These are phyloP conservation scores for Auriscalpium vulgare DNA, from an alignment of 768 basidiomycete genomes.

Conservation along the genomic window DNA sequence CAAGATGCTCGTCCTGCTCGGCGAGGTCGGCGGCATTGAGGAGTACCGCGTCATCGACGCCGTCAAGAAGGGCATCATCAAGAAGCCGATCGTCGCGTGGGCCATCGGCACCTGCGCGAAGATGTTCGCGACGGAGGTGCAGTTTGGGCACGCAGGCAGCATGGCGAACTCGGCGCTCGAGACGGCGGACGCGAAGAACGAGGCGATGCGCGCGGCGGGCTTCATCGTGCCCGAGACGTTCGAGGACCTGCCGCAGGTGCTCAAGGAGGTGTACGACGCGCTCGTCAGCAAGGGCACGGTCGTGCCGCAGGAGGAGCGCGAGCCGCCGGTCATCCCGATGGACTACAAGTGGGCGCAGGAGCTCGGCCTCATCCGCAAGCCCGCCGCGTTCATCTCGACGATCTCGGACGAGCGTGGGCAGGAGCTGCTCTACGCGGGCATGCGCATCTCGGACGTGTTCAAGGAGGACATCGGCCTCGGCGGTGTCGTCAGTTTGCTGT, in stretches of 20 bases:
- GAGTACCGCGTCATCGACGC: conserved; percentile 99
- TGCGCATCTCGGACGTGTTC: conserved; percentile 98
- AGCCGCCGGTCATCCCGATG: conserved; percentile 98
- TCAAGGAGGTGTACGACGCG: conserved; percentile 77
- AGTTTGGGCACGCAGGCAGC: conserved; percentile 97
- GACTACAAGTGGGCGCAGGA: conserved; percentile 99
- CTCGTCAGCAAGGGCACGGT: conserved; percentile 69
- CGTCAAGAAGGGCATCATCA: conserved; percentile 88
- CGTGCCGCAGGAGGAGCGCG: conserved; percentile 64
- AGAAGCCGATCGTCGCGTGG: conserved; percentile 99
- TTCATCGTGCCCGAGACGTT: conserved; percentile 98
- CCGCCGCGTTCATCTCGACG: conserved; percentile 97
- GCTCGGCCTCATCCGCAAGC: conserved; percentile 96
- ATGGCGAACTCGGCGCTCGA: conserved; percentile 98
- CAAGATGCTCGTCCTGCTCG: conserved; percentile 98
- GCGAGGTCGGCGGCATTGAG: conserved; percentile 98
- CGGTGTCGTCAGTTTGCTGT: conserved; percentile 90
- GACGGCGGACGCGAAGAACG: conserved; percentile 98
- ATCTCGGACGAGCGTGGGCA: conserved; percentile 99
- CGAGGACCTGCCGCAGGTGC: conserved; percentile 83
- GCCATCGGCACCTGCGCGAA: conserved; percentile 99
- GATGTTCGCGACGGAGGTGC: conserved; percentile 99
- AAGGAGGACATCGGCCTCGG: conserved; percentile 95
- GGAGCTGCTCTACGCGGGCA: conserved; percentile 96
- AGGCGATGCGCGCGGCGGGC: conserved; percentile 87